Conservation (phyloP, 192 early-diverging fungal species). For the Linnemannia zychae region DNA sequence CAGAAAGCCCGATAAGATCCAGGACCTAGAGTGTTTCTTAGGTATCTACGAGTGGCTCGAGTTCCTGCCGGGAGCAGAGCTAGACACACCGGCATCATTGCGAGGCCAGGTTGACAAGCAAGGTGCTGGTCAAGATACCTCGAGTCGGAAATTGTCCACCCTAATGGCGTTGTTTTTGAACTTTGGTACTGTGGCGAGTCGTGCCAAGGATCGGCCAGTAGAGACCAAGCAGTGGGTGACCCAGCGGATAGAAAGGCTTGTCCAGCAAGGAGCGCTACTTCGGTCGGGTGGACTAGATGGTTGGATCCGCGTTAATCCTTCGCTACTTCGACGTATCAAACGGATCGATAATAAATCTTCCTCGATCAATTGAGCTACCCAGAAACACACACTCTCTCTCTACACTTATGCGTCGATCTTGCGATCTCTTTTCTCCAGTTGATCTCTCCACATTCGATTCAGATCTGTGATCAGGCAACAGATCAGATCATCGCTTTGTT, state of each 20-base stretch:
- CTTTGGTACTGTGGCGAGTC: conserved; percentile 36
- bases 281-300: background rate
- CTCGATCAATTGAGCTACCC: background rate
- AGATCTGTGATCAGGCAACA: background rate
- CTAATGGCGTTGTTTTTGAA: conserved; percentile 39
- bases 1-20: conserved; percentile 48
- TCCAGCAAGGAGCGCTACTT: conserved; percentile 29
- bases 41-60: conserved; percentile 54
- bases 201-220: conserved; percentile 18
- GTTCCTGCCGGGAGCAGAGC: conserved; percentile 45
- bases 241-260: conserved; percentile 37
- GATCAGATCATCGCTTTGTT: background rate
- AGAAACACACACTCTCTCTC: background rate
- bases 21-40: conserved; percentile 51
- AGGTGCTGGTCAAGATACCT: background rate
- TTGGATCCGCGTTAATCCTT: conserved; percentile 36
- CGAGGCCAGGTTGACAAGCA: background rate
- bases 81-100: conserved; percentile 8
- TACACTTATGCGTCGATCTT: background rate
- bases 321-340: conserved; percentile 30
- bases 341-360: conserved; percentile 16
- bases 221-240: conserved; percentile 31
- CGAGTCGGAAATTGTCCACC: conserved; percentile 33
- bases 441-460: conserved; percentile 2
- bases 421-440: background rate